Evolutionary conservation across 352 stramenopile species (phyloP).

Genomic region (Blastocystis sp.): DNA sequence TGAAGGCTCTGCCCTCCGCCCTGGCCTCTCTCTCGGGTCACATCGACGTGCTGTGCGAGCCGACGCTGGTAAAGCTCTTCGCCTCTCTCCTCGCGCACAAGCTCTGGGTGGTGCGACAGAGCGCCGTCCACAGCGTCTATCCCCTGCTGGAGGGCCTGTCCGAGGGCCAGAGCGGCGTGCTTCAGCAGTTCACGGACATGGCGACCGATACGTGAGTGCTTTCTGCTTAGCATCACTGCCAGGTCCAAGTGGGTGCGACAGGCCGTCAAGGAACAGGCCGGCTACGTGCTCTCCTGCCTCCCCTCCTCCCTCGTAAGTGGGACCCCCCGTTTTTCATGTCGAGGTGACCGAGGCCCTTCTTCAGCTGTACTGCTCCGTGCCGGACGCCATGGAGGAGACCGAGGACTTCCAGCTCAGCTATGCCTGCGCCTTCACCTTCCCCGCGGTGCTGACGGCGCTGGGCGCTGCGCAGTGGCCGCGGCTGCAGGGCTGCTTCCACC

Average conservation of each 20-base stretch:
- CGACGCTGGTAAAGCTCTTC: background rate
- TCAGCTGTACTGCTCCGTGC: background rate
- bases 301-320: background rate
- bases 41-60: background rate
- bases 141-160: background rate
- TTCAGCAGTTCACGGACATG: background rate
- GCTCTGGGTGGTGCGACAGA: constrained; percentile 5
- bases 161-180: background rate
- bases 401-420: background rate
- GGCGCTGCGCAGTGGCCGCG: background rate
- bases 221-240: background rate
- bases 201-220: background rate
- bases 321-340: background rate
- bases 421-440: constrained; percentile 27
- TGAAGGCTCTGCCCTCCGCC: background rate
- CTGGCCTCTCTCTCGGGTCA: background rate
- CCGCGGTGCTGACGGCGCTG: background rate
- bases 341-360: background rate
- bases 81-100: background rate
- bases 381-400: constrained; percentile 23
- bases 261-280: background rate
- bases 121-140: background rate
- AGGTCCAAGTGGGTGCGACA: constrained; percentile 34
- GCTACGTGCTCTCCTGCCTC: background rate
- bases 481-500: background rate